A percentile compares a stretch with the other conserved stretches of the same genome.
Conservation (phyloP, 192 early-diverging fungal species). For the Linnemannia zychae region DNA sequence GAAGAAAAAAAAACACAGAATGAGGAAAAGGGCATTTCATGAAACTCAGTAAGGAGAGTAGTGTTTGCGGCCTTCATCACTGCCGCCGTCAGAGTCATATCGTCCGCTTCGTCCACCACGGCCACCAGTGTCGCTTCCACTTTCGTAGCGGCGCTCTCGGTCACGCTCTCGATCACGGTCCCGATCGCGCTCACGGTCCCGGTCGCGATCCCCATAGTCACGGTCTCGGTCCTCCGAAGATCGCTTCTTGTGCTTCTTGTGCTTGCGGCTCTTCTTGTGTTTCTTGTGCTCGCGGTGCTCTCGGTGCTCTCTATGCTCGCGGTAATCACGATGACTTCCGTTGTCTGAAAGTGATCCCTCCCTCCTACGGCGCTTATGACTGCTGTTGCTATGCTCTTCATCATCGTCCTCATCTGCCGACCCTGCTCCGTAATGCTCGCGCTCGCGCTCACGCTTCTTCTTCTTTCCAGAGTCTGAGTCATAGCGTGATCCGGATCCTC, state of each 20-base stretch:
- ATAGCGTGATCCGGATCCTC: constrained; percentile 15
- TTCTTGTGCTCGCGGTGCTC: constrained; percentile 50
- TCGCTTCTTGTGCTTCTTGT: constrained; percentile 57
- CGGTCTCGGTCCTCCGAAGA: constrained; percentile 46
- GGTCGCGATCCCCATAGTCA: constrained; percentile 9
- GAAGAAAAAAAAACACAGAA: neutral
- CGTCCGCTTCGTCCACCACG: constrained; percentile 12
- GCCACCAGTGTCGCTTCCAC: constrained; percentile 12
- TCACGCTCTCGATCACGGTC: constrained; percentile 16
- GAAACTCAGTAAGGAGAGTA: neutral
- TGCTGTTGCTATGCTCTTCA: constrained; percentile 7
- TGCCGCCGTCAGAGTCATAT: constrained; percentile 3
- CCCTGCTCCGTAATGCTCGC: neutral
- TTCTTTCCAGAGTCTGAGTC: constrained; percentile 42
- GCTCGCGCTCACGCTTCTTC: constrained; percentile 25
- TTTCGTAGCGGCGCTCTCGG: constrained; percentile 2
- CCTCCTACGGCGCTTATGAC: constrained; percentile 28
- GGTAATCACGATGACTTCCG: neutral
- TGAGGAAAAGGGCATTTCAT: neutral
- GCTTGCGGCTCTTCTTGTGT: constrained; percentile 54
- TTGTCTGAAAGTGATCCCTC: constrained; percentile 42
- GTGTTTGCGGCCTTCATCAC: neutral
- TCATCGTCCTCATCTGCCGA: constrained; percentile 3
- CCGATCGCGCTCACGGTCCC: constrained; percentile 15
- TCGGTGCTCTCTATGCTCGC: constrained; percentile 18